These are phyloP conservation scores for Solanum corneliomulleri DNA, from an alignment of 257 asterid genomes.

Conservation along the genomic window DNA sequence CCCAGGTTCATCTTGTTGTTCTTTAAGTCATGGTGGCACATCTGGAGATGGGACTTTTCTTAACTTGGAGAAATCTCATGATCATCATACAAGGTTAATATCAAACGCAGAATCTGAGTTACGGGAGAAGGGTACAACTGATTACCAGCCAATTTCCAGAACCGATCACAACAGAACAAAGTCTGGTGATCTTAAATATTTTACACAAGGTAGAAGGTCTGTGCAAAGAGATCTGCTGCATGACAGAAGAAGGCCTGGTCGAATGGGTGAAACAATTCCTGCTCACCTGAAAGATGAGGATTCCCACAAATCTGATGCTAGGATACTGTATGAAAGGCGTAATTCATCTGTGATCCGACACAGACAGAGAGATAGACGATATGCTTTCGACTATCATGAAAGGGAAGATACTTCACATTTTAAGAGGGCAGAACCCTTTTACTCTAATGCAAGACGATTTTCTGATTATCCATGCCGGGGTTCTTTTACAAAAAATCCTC, in stretches of 20 bases:
- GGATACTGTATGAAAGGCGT: slow-evolving; percentile 9
- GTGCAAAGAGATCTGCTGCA: slow-evolving; percentile 4
- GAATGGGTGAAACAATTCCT: slow-evolving; percentile 8
- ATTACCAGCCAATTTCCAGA: slow-evolving; percentile 11
- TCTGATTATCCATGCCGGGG: slow-evolving; percentile 13
- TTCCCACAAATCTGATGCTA: slow-evolving; percentile 13
- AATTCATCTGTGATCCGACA: slow-evolving; percentile 6
- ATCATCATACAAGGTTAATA: slow-evolving; percentile 6
- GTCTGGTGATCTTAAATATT: slow-evolving; percentile 10
- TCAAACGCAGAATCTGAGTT: slow-evolving; percentile 6
- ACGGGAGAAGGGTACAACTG: slow-evolving; percentile 5
- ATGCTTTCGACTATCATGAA: slow-evolving; percentile 4
- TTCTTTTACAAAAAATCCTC: slow-evolving; percentile 10
- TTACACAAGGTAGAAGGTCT: slow-evolving; percentile 14
- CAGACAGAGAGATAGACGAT: slow-evolving; percentile 6
- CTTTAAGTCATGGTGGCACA: slow-evolving; percentile 11
- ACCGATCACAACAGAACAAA: neutral
- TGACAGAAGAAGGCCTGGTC: slow-evolving; percentile 6
- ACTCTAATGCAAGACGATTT: slow-evolving; percentile 7
- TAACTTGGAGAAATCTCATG: slow-evolving; percentile 4
- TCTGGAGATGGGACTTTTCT: slow-evolving; percentile 6
- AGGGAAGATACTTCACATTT: slow-evolving; percentile 6
- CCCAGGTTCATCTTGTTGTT: slow-evolving; percentile 21
- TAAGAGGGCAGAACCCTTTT: slow-evolving; percentile 4
- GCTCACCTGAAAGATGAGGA: slow-evolving; percentile 9